Conservation (phyloP, 306 rosid species). For the Crotalaria pallida region DNA sequence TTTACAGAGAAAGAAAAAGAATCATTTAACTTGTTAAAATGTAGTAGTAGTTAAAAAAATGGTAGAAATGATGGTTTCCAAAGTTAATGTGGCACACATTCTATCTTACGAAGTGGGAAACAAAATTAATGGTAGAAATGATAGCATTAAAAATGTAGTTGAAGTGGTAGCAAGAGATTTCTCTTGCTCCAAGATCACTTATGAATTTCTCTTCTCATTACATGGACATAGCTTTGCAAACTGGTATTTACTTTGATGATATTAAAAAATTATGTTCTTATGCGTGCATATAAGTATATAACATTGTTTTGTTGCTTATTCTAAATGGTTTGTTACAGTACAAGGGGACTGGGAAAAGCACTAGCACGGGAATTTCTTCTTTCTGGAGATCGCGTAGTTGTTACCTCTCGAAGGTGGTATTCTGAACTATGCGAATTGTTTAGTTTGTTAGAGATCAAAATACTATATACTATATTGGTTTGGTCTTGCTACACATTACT, state of each 20-base stretch:
- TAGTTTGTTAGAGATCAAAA: not conserved
- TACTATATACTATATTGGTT: constrained; percentile 5
- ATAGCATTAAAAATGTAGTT: no score
- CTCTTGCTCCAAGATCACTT: no score
- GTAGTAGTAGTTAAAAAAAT: no score
- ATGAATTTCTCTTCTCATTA: not conserved
- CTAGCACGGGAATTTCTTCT: constrained; percentile 94
- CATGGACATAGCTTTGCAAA: not conserved
- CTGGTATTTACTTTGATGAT: not conserved
- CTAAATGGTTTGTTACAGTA: constrained; percentile 51
- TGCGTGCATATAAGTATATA: not conserved
- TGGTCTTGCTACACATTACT: constrained; percentile 8
- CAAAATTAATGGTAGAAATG: no score
- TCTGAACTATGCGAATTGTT: constrained; percentile 13
- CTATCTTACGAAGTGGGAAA: no score
- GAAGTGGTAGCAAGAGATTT: no score
- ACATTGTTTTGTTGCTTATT: constrained; percentile 13
- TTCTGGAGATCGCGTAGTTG: constrained; percentile 77
- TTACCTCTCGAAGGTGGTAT: constrained; percentile 88
- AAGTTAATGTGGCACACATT: not conserved
- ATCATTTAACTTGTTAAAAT: no score
- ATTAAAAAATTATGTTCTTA: not conserved
- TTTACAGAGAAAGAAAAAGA: no score
- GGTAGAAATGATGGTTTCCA: not conserved
- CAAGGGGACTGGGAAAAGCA: constrained; percentile 95